Evolutionary conservation across 2,329 filamentous ascomycete genomes (phyloP).

Genomic region (Aspergillus brasiliensis): DNA sequence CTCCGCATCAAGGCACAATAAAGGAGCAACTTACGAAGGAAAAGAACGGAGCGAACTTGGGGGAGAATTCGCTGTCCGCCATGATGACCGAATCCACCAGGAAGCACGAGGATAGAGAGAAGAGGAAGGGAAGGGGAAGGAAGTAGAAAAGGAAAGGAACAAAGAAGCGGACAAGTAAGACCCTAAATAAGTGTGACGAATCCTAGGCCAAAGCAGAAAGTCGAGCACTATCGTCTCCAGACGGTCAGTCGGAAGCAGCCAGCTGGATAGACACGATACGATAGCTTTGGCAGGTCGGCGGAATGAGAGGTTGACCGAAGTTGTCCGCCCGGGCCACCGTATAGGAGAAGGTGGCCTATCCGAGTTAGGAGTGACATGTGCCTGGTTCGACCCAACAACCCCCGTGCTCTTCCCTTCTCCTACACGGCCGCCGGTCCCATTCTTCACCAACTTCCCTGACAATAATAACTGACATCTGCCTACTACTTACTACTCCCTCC

Average conservation of each 20-base stretch:
- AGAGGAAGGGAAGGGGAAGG: background rate
- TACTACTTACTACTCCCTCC: background rate
- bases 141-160: background rate
- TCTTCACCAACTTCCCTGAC: conserved; percentile 12
- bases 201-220: background rate
- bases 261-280: background rate
- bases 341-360: conserved; percentile 19
- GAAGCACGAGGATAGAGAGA: background rate
- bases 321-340: conserved; percentile 23
- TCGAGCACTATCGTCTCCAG: background rate
- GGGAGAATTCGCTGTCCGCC: conserved; percentile 55
- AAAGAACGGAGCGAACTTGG: conserved; percentile 68
- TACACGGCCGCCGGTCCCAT: conserved; percentile 14
- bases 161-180: background rate
- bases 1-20: background rate
- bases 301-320: conserved; percentile 13
- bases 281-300: background rate
- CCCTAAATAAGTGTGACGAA: background rate
- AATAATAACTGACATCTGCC: background rate
- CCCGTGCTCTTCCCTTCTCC: conserved; percentile 26
- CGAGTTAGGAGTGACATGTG: conserved; percentile 29
- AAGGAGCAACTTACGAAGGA: conserved; percentile 59
- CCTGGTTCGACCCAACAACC: conserved; percentile 30
- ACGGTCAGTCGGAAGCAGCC: background rate
- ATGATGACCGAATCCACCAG: conserved; percentile 31